Conservation (phyloP, 2,329 filamentous ascomycete genomes). For the Monosporascus ibericus region DNA sequence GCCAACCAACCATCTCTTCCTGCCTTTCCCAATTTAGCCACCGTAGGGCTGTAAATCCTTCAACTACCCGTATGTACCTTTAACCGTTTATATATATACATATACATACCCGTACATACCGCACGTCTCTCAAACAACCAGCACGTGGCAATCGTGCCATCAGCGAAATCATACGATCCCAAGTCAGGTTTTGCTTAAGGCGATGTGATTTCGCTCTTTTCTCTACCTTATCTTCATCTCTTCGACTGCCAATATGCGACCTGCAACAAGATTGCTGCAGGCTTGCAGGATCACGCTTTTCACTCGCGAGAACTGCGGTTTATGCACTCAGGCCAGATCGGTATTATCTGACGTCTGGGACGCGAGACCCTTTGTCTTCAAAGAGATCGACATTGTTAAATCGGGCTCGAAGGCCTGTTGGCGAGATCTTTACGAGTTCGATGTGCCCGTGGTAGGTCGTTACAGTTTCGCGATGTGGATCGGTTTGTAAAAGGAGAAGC, state of each 20-base stretch:
- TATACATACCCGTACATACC: background rate
- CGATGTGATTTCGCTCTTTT: no score
- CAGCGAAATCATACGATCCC: background rate
- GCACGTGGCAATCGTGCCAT: background rate
- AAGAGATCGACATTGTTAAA: slow-evolving; percentile 64
- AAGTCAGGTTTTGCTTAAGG: no score
- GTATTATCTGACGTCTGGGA: slow-evolving; percentile 66
- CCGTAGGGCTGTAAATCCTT: no score
- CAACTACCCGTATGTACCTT: no score
- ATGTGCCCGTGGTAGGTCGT: slow-evolving; percentile 68
- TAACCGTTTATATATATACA: background rate
- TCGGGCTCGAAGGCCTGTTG: slow-evolving; percentile 53
- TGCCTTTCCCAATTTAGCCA: no score
- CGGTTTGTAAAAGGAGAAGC: background rate
- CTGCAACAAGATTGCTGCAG: slow-evolving; percentile 43
- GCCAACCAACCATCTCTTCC: no score
- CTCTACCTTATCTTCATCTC: background rate
- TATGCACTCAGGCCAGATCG: slow-evolving; percentile 63
- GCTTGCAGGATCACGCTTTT: slow-evolving; percentile 68
- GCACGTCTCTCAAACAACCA: background rate
- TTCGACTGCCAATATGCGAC: slow-evolving; percentile 38
- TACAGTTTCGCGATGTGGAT: background rate
- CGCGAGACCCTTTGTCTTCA: slow-evolving; percentile 58
- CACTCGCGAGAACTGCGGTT: slow-evolving; percentile 63
- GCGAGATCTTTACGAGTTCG: slow-evolving; percentile 72